phyloP scores from a whole-genome alignment of 768 basidiomycete genomes.

The Tylopilus felleus region DNA sequence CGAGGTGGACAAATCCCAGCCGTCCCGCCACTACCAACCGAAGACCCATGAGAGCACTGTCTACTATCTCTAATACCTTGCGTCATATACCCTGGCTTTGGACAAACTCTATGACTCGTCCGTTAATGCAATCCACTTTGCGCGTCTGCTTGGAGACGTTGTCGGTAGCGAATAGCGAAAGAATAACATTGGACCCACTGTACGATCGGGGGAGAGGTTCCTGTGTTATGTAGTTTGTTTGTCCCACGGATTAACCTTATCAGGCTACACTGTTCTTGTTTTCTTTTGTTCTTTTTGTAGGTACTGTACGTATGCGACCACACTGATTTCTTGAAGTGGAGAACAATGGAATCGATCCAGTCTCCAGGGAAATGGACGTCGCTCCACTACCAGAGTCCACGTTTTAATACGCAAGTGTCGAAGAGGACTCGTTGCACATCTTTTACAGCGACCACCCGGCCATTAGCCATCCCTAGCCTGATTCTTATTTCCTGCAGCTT shows the following conservation, averaged over 20 bases:
- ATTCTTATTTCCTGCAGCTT: constrained; percentile 17
- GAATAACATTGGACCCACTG: background rate
- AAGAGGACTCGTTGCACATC: background rate
- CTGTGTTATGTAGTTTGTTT: constrained; percentile 8
- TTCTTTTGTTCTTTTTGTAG: constrained; percentile 21
- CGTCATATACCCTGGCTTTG: constrained; percentile 25
- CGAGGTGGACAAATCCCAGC: constrained; percentile 30
- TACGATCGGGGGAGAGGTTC: too few relatives aligned
- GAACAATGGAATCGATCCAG: constrained; percentile 25
- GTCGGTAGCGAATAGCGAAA: background rate
- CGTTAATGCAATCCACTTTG: background rate
- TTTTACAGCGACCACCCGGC: background rate
- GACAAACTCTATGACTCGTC: background rate
- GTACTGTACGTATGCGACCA: constrained; percentile 5
- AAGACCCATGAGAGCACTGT: constrained; percentile 9
- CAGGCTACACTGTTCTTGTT: constrained; percentile 12
- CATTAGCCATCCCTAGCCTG: background rate
- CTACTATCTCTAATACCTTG: constrained; percentile 20
- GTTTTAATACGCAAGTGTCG: constrained; percentile 3
- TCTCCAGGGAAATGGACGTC: constrained; percentile 21
- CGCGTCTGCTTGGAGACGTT: constrained; percentile 7
- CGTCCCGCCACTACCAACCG: constrained; percentile 30
- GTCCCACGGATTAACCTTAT: constrained; percentile 16
- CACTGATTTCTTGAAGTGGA: constrained; percentile 1
- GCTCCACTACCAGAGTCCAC: background rate